Percentiles rank a stretch among this genome's conserved stretches.
These are phyloP conservation scores for Yamadazyma nakazawae DNA, from an alignment of 805 yeast species.

Conservation along the genomic window DNA sequence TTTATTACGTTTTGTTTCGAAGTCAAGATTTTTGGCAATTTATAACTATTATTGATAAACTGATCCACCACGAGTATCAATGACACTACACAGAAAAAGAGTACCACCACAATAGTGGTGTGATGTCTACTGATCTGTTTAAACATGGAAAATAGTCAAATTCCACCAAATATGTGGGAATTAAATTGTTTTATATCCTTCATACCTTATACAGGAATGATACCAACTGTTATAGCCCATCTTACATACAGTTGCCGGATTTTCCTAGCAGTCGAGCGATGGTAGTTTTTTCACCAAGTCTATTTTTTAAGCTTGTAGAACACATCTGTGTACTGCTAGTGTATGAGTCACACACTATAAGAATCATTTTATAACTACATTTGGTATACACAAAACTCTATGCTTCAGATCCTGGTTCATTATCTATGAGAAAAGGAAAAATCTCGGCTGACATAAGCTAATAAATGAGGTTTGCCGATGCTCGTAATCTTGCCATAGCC, in stretches of 20 bases:
- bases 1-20: neutral
- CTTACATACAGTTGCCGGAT: neutral
- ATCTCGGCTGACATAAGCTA: too few species aligned
- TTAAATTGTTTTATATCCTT: neutral
- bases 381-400: too few species aligned
- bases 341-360: too few species aligned
- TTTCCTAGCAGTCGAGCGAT: too few species aligned
- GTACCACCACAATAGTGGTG: conserved; percentile 14
- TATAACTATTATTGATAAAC: conserved; percentile 1
- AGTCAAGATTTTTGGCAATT: neutral
- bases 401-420: too few species aligned
- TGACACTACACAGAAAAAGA: conserved; percentile 3
- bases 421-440: too few species aligned
- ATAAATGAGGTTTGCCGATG: neutral
- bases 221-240: neutral
- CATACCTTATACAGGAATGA: neutral
- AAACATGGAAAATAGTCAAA: neutral
- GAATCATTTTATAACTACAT: too few species aligned
- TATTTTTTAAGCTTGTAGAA: too few species aligned
- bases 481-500: neutral
- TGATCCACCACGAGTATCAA: conserved; percentile 3
- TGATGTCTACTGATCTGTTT: neutral
- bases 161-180: neutral
- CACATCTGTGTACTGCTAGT: too few species aligned
- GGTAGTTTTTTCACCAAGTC: too few species aligned